Evolutionary conservation across 1,284 basidiomycete species (phyloP).

Genomic region (Porodaedalea pini): DNA sequence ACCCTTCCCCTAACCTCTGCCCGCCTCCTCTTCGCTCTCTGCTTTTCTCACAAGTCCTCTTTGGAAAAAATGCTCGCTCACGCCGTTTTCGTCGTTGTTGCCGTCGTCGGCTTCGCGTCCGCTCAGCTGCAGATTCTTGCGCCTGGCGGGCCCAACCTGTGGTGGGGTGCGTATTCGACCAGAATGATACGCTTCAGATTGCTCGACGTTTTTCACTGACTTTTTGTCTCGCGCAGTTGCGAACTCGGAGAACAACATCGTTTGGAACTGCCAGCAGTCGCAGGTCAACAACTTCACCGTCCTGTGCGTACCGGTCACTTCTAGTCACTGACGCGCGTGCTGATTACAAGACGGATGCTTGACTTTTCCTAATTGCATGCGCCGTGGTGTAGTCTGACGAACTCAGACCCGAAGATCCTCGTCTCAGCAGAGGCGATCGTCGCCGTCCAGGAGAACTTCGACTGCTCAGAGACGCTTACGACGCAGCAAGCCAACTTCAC

Average conservation of each 20-base stretch:
- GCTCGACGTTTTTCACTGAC: not conserved
- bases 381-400: constrained; percentile 42
- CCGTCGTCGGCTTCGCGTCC: constrained; percentile 32
- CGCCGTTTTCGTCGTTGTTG: constrained; percentile 31
- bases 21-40: too few relatives aligned
- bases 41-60: too few relatives aligned
- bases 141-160: constrained; percentile 36
- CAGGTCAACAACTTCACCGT: constrained; percentile 38
- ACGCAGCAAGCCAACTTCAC: constrained; percentile 42
- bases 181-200: not conserved
- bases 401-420: constrained; percentile 36
- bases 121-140: constrained; percentile 36
- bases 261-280: constrained; percentile 40
- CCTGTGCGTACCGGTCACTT: constrained; percentile 32
- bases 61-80: constrained; percentile 40
- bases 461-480: constrained; percentile 57
- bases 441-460: constrained; percentile 48
- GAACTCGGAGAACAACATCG: constrained; percentile 35
- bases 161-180: constrained; percentile 44
- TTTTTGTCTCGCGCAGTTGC: constrained; percentile 28
- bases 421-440: constrained; percentile 40
- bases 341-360: too few relatives aligned
- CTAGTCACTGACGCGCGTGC: not conserved
- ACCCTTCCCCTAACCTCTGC: too few relatives aligned
- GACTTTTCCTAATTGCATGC: too few relatives aligned